Evolutionary conservation across 768 basidiomycete species (phyloP).

Genomic region (Mycena olivaceomarginata): DNA sequence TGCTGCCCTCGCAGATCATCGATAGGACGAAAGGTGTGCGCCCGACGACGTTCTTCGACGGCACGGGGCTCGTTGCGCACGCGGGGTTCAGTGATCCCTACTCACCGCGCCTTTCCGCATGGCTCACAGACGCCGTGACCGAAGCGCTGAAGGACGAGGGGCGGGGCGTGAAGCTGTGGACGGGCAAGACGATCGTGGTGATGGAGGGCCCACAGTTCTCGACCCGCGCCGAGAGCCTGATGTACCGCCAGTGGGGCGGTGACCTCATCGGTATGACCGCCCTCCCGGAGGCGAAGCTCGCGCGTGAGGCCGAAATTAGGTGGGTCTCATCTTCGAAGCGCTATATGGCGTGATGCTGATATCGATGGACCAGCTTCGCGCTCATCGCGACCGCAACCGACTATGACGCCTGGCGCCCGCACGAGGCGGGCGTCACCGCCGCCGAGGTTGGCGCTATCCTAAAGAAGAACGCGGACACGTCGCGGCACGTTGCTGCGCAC

Average conservation of each 20-base stretch:
- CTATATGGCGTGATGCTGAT: neutral
- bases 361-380: constrained; percentile 79
- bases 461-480: constrained; percentile 89
- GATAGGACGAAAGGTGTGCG: constrained; percentile 97
- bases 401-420: constrained; percentile 95
- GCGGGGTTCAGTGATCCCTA: constrained; percentile 97
- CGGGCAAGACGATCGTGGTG: constrained; percentile 91
- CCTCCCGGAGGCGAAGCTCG: constrained; percentile 97
- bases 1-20: constrained; percentile 94
- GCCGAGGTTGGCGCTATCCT: constrained; percentile 95
- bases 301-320: constrained; percentile 96
- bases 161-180: constrained; percentile 81
- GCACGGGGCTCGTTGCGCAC: constrained; percentile 89
- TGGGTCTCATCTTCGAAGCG: constrained; percentile 56
- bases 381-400: constrained; percentile 94
- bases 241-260: constrained; percentile 95
- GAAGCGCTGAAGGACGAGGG: constrained; percentile 78
- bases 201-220: constrained; percentile 99
- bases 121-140: constrained; percentile 80
- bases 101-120: constrained; percentile 74
- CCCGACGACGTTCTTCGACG: constrained; percentile 92
- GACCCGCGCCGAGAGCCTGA: constrained; percentile 95
- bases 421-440: constrained; percentile 89
- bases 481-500: constrained; percentile 82
- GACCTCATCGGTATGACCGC: constrained; percentile 99